Evolutionary conservation across 495 filamentous ascomycete genomes (phyloP), one percentile per base, ranked within the genome.

Genomic region (Hypoxylon lienhwacheense): DNA sequence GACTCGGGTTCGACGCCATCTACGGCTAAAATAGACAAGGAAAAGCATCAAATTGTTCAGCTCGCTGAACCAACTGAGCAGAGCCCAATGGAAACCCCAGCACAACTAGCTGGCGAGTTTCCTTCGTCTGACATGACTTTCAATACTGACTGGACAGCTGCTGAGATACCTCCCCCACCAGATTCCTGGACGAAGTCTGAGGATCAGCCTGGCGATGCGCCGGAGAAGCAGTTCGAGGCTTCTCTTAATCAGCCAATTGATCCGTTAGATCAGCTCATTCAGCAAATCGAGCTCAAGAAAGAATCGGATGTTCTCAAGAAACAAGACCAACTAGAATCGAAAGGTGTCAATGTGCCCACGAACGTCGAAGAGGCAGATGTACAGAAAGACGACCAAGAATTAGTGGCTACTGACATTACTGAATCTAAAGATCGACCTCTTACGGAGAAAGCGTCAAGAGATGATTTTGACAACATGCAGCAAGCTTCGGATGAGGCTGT

Each of bases 21-120:
- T 10, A 53, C 41, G 10, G 47, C 63, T 6, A 65, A 66, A 33
- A 65, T 69, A 54, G 59, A 53, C 22, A 67, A 66, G 50, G 55
- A 70, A 44, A 60, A 53, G 29, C 65, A 44, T 28, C 65, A 67
- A 25, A 69, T 43, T 52, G 45, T 60, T 12, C 55, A 63, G 24
- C 46, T 60, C 12, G 43, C 51, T 20, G 63, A 63, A 7, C 47
- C 63, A 16, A 41, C 49, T 11, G 59, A 59, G 34, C 55, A 61
- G 19, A 26, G 7, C 24, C 16, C 41, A 33, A 58, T 52, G 34
- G 59, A 64, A 25, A 39, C 32, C 5, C 47, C 59, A 4, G 8
- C 5, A 36, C 50, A 64, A 6, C 29, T 12, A 12, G 34, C 11
- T 21, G 19, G 14, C 28, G 42, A 40, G 10, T 19, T 53, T 21